phyloP scores from a whole-genome alignment of 805 yeast species.

The Nakazawaea holstii region DNA sequence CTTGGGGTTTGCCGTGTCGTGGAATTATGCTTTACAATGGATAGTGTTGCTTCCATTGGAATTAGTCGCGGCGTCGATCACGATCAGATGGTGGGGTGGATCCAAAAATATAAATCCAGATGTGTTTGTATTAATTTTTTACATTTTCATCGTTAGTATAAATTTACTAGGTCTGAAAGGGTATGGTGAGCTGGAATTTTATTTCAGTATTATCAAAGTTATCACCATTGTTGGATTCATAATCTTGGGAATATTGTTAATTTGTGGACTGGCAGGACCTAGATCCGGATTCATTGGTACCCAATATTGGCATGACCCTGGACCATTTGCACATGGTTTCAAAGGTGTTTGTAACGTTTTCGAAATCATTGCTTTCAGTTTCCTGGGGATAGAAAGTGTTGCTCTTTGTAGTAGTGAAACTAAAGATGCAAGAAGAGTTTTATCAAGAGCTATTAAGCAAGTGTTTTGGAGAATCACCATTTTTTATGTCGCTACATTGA shows the following conservation, averaged over 20 bases:
- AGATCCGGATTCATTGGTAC: conserved; percentile 37
- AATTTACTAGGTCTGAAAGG: conserved; percentile 50
- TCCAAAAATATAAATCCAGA: conserved; percentile 33
- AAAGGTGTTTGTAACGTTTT: conserved; percentile 50
- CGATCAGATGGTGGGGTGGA: conserved; percentile 43
- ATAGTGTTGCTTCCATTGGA: conserved; percentile 46
- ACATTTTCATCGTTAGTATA: conserved; percentile 38
- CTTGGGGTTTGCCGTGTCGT: conserved; percentile 59
- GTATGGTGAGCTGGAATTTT: conserved; percentile 50
- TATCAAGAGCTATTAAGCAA: conserved; percentile 49
- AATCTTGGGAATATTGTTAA: conserved; percentile 44
- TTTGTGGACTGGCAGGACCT: conserved; percentile 48
- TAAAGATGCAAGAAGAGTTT: conserved; percentile 38
- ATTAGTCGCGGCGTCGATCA: conserved; percentile 47
- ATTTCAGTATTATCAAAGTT: conserved; percentile 43
- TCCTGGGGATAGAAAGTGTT: conserved; percentile 47
- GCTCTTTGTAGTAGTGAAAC: conserved; percentile 49
- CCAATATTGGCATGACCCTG: conserved; percentile 40
- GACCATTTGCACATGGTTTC: conserved; percentile 37
- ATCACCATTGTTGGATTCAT: conserved; percentile 47
- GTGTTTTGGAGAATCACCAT: conserved; percentile 50
- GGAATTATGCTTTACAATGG: conserved; percentile 52
- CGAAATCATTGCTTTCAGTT: conserved; percentile 51
- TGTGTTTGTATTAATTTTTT: conserved; percentile 47
- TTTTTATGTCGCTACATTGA: conserved; percentile 40